phyloP scores from a whole-genome alignment of 2,329 filamentous ascomycete genomes.

The Penicillium vulpinum region DNA sequence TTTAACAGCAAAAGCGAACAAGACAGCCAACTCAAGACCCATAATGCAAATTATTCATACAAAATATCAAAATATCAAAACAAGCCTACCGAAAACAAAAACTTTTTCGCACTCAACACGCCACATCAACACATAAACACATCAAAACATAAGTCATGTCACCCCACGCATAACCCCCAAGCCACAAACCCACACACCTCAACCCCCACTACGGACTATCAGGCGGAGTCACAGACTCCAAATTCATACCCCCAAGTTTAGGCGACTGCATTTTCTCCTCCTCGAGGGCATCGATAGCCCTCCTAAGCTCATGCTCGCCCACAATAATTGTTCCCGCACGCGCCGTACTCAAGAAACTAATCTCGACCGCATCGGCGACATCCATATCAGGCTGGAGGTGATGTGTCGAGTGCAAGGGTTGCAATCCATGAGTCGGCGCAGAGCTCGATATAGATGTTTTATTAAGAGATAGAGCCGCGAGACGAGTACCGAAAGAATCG shows the following conservation, averaged over 20 bases:
- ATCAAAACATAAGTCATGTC: slow-evolving; percentile 1
- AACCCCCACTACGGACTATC: neutral
- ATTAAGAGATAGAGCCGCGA: slow-evolving; percentile 6
- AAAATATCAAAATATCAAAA: neutral
- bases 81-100: neutral
- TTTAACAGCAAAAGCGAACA: too few relatives aligned
- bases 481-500: slow-evolving; percentile 18
- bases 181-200: neutral
- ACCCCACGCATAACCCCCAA: neutral
- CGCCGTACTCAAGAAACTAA: slow-evolving; percentile 88
- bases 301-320: slow-evolving; percentile 68
- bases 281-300: slow-evolving; percentile 69
- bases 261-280: neutral
- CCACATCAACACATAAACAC: neutral
- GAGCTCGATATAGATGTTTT: neutral
- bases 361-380: slow-evolving; percentile 59
- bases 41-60: neutral
- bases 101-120: neutral
- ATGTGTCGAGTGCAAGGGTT: neutral
- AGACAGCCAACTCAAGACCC: neutral
- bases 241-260: neutral
- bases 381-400: slow-evolving; percentile 26
- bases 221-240: neutral
- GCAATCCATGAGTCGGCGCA: neutral
- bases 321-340: slow-evolving; percentile 88